Percentiles rank a stretch among this genome's conserved stretches.
Conservation (phyloP, 768 basidiomycete genomes). For the Saitozyma sp. region DNA sequence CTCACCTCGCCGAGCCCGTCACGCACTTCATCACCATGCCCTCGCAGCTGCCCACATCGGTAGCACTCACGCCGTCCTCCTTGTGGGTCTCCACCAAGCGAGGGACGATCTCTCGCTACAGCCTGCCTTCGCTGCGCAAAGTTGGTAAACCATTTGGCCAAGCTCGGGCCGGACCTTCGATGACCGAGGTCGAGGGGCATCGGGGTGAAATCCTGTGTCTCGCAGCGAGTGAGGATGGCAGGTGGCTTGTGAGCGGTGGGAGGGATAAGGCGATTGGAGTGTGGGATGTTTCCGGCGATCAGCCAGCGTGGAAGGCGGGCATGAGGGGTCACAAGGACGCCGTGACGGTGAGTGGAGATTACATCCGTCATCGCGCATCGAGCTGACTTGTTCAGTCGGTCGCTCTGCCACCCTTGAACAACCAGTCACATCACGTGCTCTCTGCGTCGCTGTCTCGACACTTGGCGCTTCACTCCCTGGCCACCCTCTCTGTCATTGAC, state of each 20-base stretch:
- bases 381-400: conserved; percentile 59
- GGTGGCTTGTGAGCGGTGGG: conserved; percentile 80
- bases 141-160: conserved; percentile 41
- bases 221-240: conserved; percentile 81
- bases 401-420: conserved; percentile 78
- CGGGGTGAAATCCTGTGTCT: conserved; percentile 80
- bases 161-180: conserved; percentile 57
- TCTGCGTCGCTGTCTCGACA: conserved; percentile 83
- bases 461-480: conserved; percentile 57
- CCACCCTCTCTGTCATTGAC: conserved; percentile 88
- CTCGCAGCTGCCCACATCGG: conserved; percentile 67
- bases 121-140: conserved; percentile 44
- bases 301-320: conserved; percentile 73
- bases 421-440: conserved; percentile 57
- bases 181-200: conserved; percentile 64
- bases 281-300: conserved; percentile 66
- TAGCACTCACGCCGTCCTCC: conserved; percentile 69
- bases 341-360: conserved; percentile 62
- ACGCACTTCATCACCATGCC: conserved; percentile 56
- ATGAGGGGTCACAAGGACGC: conserved; percentile 76
- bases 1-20: conserved; percentile 15
- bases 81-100: conserved; percentile 92
- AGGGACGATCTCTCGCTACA: conserved; percentile 67
- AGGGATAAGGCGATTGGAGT: conserved; percentile 77
- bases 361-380: not conserved